Evolutionary conservation across 2,329 filamentous ascomycete genomes (phyloP), one percentile per base, ranked within the genome.

Genomic region (Botrytis elliptica): DNA sequence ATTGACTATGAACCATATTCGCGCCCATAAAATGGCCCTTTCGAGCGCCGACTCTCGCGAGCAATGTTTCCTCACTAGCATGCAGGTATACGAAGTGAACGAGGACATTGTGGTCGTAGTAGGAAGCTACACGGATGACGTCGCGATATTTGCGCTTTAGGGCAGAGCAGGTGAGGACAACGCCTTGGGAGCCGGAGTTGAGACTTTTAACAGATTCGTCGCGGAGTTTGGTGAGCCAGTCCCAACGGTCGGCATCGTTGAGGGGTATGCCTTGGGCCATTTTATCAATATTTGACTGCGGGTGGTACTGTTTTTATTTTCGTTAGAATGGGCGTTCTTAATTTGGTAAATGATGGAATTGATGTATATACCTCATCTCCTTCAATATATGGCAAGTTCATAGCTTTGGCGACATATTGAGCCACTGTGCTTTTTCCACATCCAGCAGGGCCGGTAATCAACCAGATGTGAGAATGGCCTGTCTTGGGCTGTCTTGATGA

Each of bases 131-230:
- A 46, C 93, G 90, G 81, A 96, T 93, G 76, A 95, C 93, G 79
- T 99, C 96, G 78, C 96, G 91, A 86, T 99, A 99, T 84, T 97
- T 98, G 82, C 93, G 93, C 87, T 98, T 98, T 71, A 99, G 88
- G 1, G 95, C 96, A 20, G 94, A 97, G 87, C 96, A 99, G 71
- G 96, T 97, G 75, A 99, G 88, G 68, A 99, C 93, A n/a, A 98
- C 96, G 67, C 94, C 92, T 44, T 87, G 84, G 29, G 88, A 86
- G 55, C 90, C 89, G 62, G 81, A 70, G 66, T 77, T 75, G 67
- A 92, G 85, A 69, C 85, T 85, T 71, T 84, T 83, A 72, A 90
- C 85, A 10, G 90, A 89, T 79, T 90, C 91, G 77, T 93, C 88
- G 76, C 93, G 92, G 22, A 96, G 87, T 20, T 87, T 86, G 65